Percentiles rank a stretch among this genome's conserved stretches.
phyloP scores from a whole-genome alignment of 2,329 filamentous ascomycete genomes.

The Phyllosticta citrichinensis region DNA sequence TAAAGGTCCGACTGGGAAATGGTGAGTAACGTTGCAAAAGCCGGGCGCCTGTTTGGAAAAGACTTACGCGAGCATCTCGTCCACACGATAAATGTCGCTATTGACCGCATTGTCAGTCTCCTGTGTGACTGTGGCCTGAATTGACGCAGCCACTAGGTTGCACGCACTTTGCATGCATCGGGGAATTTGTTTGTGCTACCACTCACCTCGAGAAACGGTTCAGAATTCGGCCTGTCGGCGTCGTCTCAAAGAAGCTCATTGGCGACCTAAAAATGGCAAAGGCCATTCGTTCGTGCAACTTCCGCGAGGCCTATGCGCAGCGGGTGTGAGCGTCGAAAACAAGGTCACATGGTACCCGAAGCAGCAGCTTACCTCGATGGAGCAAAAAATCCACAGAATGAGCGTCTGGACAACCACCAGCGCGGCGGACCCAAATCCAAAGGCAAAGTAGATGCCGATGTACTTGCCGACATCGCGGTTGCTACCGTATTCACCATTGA shows the following conservation, averaged over 20 bases:
- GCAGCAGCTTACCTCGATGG: slow-evolving; percentile 64
- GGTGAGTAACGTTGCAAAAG: not conserved
- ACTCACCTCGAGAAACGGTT: slow-evolving; percentile 87
- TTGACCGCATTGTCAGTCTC: not conserved
- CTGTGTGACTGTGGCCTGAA: not conserved
- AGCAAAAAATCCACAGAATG: slow-evolving; percentile 98
- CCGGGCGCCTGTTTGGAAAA: not conserved
- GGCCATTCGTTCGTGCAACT: slow-evolving; percentile 94
- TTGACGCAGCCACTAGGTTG: not conserved
- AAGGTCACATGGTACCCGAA: not conserved
- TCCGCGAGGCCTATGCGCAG: slow-evolving; percentile 64
- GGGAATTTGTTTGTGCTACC: slow-evolving; percentile 1
- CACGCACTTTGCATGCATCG: slow-evolving; percentile 1
- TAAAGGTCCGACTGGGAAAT: slow-evolving; percentile 63
- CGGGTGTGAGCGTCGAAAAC: slow-evolving; percentile 17
- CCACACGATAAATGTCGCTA: slow-evolving; percentile 69
- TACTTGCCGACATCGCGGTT: slow-evolving; percentile 80
- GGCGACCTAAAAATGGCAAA: slow-evolving; percentile 94
- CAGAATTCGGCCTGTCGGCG: slow-evolving; percentile 87
- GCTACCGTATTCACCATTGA: slow-evolving; percentile 54
- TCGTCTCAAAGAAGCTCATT: slow-evolving; percentile 98
- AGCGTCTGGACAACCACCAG: slow-evolving; percentile 87
- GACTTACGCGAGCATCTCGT: slow-evolving; percentile 73
- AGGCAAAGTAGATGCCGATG: slow-evolving; percentile 89
- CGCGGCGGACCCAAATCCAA: slow-evolving; percentile 76